Evolutionary conservation across 768 basidiomycete genomes (phyloP).

Genomic region (Tulasnella sp.): DNA sequence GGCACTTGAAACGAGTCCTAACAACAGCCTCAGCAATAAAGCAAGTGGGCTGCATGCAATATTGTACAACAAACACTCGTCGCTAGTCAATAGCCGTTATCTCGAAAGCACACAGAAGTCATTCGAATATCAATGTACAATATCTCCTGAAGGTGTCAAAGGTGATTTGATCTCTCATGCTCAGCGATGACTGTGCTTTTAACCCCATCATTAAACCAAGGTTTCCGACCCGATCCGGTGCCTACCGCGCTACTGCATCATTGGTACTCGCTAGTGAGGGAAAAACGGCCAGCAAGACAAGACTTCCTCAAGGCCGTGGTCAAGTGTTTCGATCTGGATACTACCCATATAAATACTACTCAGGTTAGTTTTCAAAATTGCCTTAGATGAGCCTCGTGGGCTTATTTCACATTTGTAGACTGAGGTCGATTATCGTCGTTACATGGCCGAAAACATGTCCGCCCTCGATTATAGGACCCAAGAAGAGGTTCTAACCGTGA

Average conservation of each 20-base stretch:
- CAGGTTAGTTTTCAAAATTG: conserved; percentile 33
- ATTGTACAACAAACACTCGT: conserved; percentile 78
- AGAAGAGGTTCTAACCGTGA: conserved; percentile 80
- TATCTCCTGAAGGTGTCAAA: conserved; percentile 35
- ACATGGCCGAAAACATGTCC: conserved; percentile 90
- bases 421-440: conserved; percentile 75
- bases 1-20: conserved; percentile 79
- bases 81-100: conserved; percentile 77
- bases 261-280: conserved; percentile 85
- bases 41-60: conserved; percentile 70
- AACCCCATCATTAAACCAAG: conserved; percentile 26
- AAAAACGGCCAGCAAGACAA: conserved; percentile 73
- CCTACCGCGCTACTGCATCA: conserved; percentile 68
- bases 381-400: background rate
- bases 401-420: conserved; percentile 34
- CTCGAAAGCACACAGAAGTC: conserved; percentile 66
- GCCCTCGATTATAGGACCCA: conserved; percentile 89
- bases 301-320: conserved; percentile 78
- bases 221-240: conserved; percentile 48
- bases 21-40: conserved; percentile 45
- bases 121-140: conserved; percentile 67
- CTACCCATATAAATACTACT: conserved; percentile 39
- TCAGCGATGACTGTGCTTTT: background rate
- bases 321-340: conserved; percentile 65
- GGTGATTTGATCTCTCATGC: too few relatives aligned